Evolutionary conservation across 805 yeast genomes (phyloP), one percentile per base, ranked within the genome.

Genomic region (Trichomonascus vanleenenianus): DNA sequence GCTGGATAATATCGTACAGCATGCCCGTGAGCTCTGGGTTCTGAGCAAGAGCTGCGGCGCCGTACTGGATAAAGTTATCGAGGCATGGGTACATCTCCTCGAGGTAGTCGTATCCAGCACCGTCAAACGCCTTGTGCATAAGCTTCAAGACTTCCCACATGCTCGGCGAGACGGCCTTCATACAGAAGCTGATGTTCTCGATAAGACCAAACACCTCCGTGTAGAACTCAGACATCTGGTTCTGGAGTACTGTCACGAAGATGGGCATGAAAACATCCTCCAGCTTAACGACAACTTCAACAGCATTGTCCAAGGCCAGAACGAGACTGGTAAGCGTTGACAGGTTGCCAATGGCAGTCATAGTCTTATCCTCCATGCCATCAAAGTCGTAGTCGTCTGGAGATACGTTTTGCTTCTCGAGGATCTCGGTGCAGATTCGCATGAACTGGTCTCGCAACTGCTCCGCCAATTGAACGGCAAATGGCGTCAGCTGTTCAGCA

Each of bases 401-500:
- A 39, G 70, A 68, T 7, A 60, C 61, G 45, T 73, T 75, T 20
- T 61, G 60, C 39, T 63, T 48, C 22, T 83, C 94, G 45, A 77
- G 66, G 30, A 85, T 63, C 43, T 89, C 96, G 40, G 71, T 66
- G 2, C 89, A 83, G 22, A 86, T 61, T 52, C 74, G 71, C 57
- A 85, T 57, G 57, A 89, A 86, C 59, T 91, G 96, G 42, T 78
- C 78, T 12, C 81, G 81, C 55, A 70, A 50, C 50, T 68, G 68
- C 20, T 53, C 65, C 60, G 79, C 77, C 45, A 84, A 64, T 47
- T 83, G 82, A n/a, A 78, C 71, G 33, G 95, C 91, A 62, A 85
- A 91, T 14, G 98, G 97, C 50, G 88, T 93, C 54, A 91, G 71
- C 63, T 91, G 94, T 52, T 81, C 85, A 3, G 95, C 75, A 64